Evolutionary conservation across 495 filamentous ascomycete species (phyloP).

Genomic region (Amorphotheca resinae): DNA sequence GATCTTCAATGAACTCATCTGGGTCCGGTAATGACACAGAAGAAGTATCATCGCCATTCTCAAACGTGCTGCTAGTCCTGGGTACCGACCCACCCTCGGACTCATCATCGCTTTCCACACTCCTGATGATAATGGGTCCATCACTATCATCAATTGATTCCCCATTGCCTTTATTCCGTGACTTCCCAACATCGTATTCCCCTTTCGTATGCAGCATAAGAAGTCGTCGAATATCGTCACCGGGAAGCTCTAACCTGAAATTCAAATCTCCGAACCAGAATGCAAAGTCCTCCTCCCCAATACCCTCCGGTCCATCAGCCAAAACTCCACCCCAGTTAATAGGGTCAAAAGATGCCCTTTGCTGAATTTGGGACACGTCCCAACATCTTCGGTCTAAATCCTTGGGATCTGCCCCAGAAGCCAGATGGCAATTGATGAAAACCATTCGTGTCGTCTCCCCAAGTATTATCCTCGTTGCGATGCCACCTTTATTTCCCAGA

Average conservation of each 20-base stretch:
- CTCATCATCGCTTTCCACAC: constrained; percentile 28
- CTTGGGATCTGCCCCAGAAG: constrained; percentile 67
- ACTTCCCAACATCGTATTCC: constrained; percentile 44
- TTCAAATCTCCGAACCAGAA: constrained; percentile 98
- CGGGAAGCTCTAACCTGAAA: constrained; percentile 82
- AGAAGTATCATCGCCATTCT: constrained; percentile 13
- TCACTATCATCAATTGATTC: constrained; percentile 24
- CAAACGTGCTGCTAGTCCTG: constrained; percentile 10
- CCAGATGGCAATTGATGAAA: constrained; percentile 84
- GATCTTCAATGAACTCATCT: constrained; percentile 41
- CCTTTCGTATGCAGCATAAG: constrained; percentile 71
- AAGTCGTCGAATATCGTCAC: constrained; percentile 77
- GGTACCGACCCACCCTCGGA: constrained; percentile 14
- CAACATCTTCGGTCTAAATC: constrained; percentile 67
- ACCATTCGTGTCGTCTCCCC: constrained; percentile 82
- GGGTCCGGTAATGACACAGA: constrained; percentile 33
- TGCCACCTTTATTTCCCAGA: constrained; percentile 91
- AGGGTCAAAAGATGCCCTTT: constrained; percentile 61
- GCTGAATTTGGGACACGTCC: constrained; percentile 71
- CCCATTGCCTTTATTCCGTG: constrained; percentile 23
- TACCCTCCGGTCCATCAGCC: constrained; percentile 45
- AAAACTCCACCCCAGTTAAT: constrained; percentile 45
- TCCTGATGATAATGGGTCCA: constrained; percentile 20
- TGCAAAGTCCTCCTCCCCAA: constrained; percentile 82
- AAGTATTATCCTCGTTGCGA: constrained; percentile 67